Evolutionary conservation across 768 basidiomycete species (phyloP).

Genomic region (Collybia nuda): DNA sequence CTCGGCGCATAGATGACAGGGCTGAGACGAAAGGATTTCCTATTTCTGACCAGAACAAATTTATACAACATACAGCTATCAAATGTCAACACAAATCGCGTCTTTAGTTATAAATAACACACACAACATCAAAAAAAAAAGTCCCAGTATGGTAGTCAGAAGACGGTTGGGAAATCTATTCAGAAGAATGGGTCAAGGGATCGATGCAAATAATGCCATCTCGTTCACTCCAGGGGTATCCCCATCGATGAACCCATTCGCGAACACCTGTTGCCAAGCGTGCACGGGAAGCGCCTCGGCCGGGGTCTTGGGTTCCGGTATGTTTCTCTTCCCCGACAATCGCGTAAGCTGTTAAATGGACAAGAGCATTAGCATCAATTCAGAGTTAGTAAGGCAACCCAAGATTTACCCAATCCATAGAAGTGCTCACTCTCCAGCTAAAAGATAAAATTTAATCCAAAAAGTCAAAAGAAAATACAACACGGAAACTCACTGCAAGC

Average conservation of each 20-base stretch:
- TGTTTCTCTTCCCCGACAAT: slow-evolving; percentile 97
- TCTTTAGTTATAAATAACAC: no score
- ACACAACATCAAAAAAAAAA: no score
- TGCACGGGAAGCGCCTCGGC: slow-evolving; percentile 77
- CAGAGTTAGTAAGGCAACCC: neutral
- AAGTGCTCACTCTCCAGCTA: slow-evolving; percentile 88
- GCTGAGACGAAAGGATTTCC: no score
- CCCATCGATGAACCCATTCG: slow-evolving; percentile 92
- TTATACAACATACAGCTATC: no score
- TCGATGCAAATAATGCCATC: slow-evolving; percentile 92
- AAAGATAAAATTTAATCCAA: neutral
- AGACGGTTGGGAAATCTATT: slow-evolving; percentile 20
- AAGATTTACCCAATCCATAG: slow-evolving; percentile 72
- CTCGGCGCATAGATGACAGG: no score
- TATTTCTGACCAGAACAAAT: no score
- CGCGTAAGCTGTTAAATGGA: slow-evolving; percentile 62
- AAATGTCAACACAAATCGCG: no score
- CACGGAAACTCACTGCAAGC: slow-evolving; percentile 62
- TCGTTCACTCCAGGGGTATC: slow-evolving; percentile 93
- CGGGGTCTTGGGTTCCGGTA: slow-evolving; percentile 85
- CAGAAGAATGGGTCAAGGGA: slow-evolving; percentile 67
- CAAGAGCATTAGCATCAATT: neutral
- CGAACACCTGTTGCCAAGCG: slow-evolving; percentile 85
- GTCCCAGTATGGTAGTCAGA: no score
- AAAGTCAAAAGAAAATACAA: neutral